phyloP scores from a whole-genome alignment of 163 green algal genomes.

The Chlamydomonas reinhardtii region DNA sequence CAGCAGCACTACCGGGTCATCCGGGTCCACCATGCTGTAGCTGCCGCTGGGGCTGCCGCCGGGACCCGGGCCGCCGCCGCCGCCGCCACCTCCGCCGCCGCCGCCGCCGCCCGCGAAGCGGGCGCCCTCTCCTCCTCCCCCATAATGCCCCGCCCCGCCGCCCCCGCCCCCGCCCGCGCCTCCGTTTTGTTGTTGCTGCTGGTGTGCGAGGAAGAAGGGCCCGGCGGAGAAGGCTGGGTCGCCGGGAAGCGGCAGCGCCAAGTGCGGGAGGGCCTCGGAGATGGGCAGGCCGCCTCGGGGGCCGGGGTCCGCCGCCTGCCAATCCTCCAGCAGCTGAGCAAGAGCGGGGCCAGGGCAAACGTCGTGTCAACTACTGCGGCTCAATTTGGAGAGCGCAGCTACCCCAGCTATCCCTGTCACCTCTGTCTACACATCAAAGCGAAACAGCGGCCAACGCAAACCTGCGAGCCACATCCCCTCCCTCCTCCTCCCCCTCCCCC shows the following conservation, averaged over 20 bases:
- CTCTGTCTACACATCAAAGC: too few species aligned
- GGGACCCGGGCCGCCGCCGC: not conserved
- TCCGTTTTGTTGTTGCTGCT: not conserved
- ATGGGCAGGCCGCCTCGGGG: conserved; percentile 19
- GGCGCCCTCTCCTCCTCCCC: not conserved
- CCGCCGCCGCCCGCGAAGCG: not conserved
- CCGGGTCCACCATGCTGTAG: conserved; percentile 21
- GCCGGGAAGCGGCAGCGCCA: conserved; percentile 31
- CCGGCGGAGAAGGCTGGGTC: conserved; percentile 20
- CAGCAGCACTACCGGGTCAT: conserved; percentile 24
- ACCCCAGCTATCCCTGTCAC: too few species aligned
- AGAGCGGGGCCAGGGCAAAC: too few species aligned
- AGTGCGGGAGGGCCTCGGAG: conserved; percentile 1
- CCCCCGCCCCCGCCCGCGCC: not conserved
- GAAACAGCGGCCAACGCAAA: too few species aligned
- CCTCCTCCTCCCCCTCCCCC: not conserved
- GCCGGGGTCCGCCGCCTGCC: conserved; percentile 17
- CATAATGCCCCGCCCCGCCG: not conserved
- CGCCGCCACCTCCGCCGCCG: too few species aligned
- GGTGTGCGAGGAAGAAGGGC: conserved; percentile 8
- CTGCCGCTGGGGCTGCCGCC: not conserved
- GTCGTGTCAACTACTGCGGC: too few species aligned
- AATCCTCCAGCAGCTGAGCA: conserved; percentile 18
- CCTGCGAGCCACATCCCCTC: too few species aligned
- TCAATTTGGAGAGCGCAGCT: too few species aligned